Evolutionary conservation across 1,284 basidiomycete species (phyloP).

Genomic region (Clitocybe nebularis): DNA sequence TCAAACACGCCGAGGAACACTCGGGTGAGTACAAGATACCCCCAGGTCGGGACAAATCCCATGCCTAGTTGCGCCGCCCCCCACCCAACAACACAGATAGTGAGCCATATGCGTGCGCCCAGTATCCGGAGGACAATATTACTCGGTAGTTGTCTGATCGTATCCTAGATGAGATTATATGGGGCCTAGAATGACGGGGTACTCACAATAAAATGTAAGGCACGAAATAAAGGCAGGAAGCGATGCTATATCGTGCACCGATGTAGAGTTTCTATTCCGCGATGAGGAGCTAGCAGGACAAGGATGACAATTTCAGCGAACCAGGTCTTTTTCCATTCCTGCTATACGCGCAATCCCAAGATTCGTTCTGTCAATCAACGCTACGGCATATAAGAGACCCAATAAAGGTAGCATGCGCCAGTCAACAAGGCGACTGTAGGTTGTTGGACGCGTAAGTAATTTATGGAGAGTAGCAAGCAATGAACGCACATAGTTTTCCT

Average conservation of each 20-base stretch:
- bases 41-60: constrained; percentile 40
- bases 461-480: background rate
- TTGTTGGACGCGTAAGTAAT: too few relatives aligned
- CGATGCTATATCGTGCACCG: constrained; percentile 22
- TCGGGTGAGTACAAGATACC: constrained; percentile 31
- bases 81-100: constrained; percentile 37
- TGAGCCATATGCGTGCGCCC: constrained; percentile 34
- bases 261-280: constrained; percentile 16
- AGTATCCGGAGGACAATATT: constrained; percentile 34
- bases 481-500: constrained; percentile 16
- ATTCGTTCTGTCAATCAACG: constrained; percentile 23
- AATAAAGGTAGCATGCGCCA: constrained; percentile 23
- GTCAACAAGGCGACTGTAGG: constrained; percentile 18
- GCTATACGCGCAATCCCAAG: constrained; percentile 22
- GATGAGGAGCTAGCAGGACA: background rate
- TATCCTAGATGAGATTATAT: background rate
- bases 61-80: constrained; percentile 37
- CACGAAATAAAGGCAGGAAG: constrained; percentile 21
- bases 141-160: constrained; percentile 35
- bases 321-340: constrained; percentile 24
- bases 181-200: background rate
- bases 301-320: constrained; percentile 4
- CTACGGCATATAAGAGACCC: constrained; percentile 20
- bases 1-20: constrained; percentile 38
- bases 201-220: constrained; percentile 23